Conservation (phyloP, 225 moss, liverwort and hornwort genomes). For the Bryoerythrophyllum caledonicum region DNA sequence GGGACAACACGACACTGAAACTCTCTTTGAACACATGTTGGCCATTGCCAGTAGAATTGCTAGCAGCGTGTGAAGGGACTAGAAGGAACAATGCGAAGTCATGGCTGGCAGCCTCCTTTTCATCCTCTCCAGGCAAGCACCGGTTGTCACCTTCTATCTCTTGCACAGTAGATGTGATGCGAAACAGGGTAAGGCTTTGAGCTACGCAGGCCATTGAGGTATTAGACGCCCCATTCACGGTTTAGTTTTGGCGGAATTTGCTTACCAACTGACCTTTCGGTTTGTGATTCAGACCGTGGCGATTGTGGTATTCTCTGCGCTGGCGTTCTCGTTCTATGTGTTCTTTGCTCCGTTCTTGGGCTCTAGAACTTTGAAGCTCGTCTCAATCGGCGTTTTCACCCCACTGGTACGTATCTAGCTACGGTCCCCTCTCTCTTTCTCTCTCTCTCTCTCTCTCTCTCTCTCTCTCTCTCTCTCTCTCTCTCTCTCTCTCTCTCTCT, state of each 20-base stretch:
- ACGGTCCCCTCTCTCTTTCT: neutral
- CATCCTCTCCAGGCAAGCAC: slow-evolving; percentile 88
- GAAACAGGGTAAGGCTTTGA: too few species aligned
- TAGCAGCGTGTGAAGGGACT: neutral
- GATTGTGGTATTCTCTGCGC: slow-evolving; percentile 80
- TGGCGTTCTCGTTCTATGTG: slow-evolving; percentile 91
- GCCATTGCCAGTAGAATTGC: neutral
- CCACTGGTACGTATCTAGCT: slow-evolving; percentile 52
- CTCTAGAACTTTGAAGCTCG: slow-evolving; percentile 58
- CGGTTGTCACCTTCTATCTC: neutral
- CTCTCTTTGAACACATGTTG: neutral
- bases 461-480: too few species aligned
- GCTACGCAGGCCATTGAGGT: too few species aligned
- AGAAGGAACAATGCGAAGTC: slow-evolving; percentile 73
- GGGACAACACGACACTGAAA: too few species aligned
- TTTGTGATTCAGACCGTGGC: slow-evolving; percentile 67
- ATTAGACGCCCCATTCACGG: too few species aligned
- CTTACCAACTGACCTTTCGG: neutral
- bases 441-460: too few species aligned
- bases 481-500: too few species aligned
- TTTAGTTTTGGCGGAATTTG: too few species aligned
- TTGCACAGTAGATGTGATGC: too few species aligned
- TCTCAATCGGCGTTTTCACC: slow-evolving; percentile 65
- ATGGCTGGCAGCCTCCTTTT: slow-evolving; percentile 97
- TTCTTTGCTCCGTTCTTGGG: slow-evolving; percentile 91